phyloP scores from a whole-genome alignment of 352 stramenopile species.

The Sclerospora graminicola region DNA sequence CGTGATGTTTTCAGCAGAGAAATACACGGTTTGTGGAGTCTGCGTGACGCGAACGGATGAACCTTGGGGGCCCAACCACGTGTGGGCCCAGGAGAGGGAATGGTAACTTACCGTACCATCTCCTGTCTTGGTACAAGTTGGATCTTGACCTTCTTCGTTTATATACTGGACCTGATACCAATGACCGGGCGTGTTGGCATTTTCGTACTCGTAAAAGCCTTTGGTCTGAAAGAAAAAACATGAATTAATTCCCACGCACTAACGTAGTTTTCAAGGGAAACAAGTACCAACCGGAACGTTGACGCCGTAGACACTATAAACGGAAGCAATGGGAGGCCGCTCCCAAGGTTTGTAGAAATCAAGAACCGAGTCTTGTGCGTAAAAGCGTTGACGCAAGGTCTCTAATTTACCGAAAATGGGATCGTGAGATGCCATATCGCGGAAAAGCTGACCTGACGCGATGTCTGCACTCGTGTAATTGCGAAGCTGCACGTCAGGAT shows the following conservation, averaged over 20 bases:
- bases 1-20: conserved; percentile 43
- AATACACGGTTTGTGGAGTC: conserved; percentile 63
- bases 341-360: conserved; percentile 50
- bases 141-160: conserved; percentile 33
- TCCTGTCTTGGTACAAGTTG: conserved; percentile 59
- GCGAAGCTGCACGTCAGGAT: conserved; percentile 12
- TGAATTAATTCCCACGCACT: too few species aligned
- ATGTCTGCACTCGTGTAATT: conserved; percentile 67
- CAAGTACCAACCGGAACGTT: conserved; percentile 44
- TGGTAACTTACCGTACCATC: conserved; percentile 72
- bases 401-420: conserved; percentile 60
- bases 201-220: conserved; percentile 62
- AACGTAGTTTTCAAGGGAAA: too few species aligned
- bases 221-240: too few species aligned
- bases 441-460: conserved; percentile 54
- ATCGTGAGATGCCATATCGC: conserved; percentile 51
- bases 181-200: conserved; percentile 31
- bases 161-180: conserved; percentile 55
- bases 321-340: conserved; percentile 52
- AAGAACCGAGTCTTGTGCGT: conserved; percentile 52
- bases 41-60: conserved; percentile 56
- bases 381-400: conserved; percentile 45
- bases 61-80: conserved; percentile 44
- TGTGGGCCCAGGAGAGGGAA: conserved; percentile 70
- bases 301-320: conserved; percentile 73